These are phyloP conservation scores for Przewalskia tangutica DNA, from an alignment of 257 asterid species.

Conservation along the genomic window DNA sequence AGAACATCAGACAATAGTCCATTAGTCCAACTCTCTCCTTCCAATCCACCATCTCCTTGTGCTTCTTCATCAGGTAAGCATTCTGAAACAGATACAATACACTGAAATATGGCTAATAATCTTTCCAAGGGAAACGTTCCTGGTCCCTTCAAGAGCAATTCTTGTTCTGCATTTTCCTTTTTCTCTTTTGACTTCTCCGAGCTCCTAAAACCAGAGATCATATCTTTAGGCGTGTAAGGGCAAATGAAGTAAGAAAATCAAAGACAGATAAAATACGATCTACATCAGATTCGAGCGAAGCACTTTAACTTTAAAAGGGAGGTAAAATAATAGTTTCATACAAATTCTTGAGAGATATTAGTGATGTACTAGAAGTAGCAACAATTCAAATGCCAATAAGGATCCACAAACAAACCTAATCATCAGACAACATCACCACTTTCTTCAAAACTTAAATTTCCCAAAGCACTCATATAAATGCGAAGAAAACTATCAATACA, in stretches of 20 bases:
- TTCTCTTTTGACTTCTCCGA: constrained; percentile 63
- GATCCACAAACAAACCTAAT: neutral
- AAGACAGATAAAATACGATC: neutral
- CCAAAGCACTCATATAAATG: neutral
- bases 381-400: neutral
- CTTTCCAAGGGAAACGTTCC: constrained; percentile 93
- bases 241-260: neutral
- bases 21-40: constrained; percentile 29
- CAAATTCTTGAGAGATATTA: neutral
- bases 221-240: neutral
- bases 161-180: constrained; percentile 78
- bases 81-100: constrained; percentile 71
- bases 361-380: neutral
- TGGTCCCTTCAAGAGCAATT: constrained; percentile 83
- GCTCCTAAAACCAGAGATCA: constrained; percentile 35
- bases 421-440: neutral
- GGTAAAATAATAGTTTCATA: neutral
- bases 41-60: constrained; percentile 23
- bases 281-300: neutral
- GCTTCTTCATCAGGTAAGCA: constrained; percentile 48
- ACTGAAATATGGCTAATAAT: constrained; percentile 77
- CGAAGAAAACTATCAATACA: neutral
- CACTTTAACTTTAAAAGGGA: neutral
- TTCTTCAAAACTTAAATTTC: neutral
- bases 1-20: constrained; percentile 67